Percentiles rank a stretch among this genome's conserved stretches.
Conservation (phyloP, 108 stramenopile species). For the Nitzschia sp. region DNA sequence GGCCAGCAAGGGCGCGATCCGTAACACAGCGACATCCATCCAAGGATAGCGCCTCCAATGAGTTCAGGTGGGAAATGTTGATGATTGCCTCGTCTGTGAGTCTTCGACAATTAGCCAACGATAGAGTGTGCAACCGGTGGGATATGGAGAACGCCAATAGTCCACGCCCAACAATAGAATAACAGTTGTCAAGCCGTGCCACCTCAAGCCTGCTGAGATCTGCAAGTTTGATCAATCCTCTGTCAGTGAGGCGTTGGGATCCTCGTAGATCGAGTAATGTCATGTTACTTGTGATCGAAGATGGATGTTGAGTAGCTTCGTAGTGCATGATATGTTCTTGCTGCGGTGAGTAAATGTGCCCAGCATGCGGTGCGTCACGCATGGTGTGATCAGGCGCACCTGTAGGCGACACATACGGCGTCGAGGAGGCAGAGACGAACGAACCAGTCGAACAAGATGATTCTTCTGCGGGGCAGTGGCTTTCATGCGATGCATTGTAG, state of each 20-base stretch:
- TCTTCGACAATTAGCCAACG: slow-evolving; percentile 75
- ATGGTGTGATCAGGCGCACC: neutral
- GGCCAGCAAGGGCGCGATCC: slow-evolving; percentile 62
- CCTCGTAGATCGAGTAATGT: slow-evolving; percentile 76
- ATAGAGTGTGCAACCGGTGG: slow-evolving; percentile 60
- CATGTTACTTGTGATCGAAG: slow-evolving; percentile 27
- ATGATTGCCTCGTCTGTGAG: slow-evolving; percentile 80
- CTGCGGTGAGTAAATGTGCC: neutral
- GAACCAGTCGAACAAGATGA: slow-evolving; percentile 55
- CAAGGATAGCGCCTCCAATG: slow-evolving; percentile 54
- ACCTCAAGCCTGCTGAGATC: slow-evolving; percentile 64
- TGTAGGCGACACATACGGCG: neutral
- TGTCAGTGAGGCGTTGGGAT: slow-evolving; percentile 72
- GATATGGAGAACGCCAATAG: slow-evolving; percentile 63
- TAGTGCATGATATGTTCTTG: slow-evolving; percentile 4
- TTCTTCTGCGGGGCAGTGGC: neutral
- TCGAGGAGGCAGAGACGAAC: slow-evolving; percentile 49
- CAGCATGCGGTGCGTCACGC: neutral
- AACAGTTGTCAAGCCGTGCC: slow-evolving; percentile 71
- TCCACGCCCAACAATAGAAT: slow-evolving; percentile 68
- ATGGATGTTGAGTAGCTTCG: slow-evolving; percentile 4
- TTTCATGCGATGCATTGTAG: slow-evolving; percentile 18
- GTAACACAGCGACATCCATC: slow-evolving; percentile 87
- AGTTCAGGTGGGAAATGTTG: slow-evolving; percentile 67
- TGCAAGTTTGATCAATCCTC: slow-evolving; percentile 63